phyloP scores from a whole-genome alignment of 768 basidiomycete species.

The Pisolithus tinctorius region DNA sequence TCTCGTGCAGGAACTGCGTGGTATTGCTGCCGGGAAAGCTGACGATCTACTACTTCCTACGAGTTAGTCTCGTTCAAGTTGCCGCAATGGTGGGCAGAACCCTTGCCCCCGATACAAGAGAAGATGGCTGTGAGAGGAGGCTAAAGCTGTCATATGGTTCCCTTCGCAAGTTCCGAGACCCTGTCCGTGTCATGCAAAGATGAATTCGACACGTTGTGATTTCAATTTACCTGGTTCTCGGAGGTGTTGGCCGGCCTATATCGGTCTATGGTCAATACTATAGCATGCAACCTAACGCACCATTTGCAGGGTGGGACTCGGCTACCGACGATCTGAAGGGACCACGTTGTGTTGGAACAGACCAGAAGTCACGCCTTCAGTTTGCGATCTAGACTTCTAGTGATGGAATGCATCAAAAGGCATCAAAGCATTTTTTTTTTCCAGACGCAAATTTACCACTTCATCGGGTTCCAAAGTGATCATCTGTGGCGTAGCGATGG shows the following conservation, averaged over 20 bases:
- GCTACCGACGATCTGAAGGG: conserved; percentile 6
- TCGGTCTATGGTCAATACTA: conserved; percentile 19
- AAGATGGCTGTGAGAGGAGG: neutral
- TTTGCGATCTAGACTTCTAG: neutral
- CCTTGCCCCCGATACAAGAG: neutral
- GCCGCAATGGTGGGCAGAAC: no score
- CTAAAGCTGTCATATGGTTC: neutral
- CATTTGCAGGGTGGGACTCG: conserved; percentile 10
- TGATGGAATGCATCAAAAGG: neutral
- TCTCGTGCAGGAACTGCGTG: no score
- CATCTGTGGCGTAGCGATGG: neutral
- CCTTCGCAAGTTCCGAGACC: neutral
- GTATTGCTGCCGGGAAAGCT: no score
- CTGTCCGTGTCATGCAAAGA: neutral
- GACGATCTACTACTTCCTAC: neutral
- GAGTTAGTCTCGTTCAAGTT: neutral
- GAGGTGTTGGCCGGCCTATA: conserved; percentile 10
- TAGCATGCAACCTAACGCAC: neutral
- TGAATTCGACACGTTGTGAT: conserved; percentile 6
- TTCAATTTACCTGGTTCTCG: conserved; percentile 10
- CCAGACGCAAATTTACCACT: neutral
- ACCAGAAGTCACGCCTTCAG: no score
- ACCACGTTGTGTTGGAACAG: neutral
- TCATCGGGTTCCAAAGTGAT: neutral
- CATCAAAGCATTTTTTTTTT: neutral